These are phyloP conservation scores for Zygosaccharomyces sapae DNA, from an alignment of 1,139 yeast species.

Conservation along the genomic window DNA sequence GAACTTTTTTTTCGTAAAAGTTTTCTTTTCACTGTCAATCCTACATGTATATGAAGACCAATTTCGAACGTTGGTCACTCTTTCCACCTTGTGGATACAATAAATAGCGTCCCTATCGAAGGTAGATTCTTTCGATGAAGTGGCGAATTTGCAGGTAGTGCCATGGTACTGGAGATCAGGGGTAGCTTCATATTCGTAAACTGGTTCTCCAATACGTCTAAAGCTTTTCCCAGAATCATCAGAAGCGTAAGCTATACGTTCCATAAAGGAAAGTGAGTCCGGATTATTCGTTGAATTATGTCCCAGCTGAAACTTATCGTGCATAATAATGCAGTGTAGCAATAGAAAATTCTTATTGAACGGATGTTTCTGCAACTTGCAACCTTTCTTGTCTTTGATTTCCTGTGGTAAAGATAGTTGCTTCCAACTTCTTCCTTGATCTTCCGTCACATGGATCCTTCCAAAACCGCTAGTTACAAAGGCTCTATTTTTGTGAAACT, in stretches of 20 bases:
- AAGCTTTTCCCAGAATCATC: conserved; percentile 23
- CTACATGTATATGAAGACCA: background rate
- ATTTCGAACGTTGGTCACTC: conserved; percentile 11
- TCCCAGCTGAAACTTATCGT: background rate
- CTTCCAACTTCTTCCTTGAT: conserved; percentile 30
- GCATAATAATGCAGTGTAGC: conserved; percentile 8
- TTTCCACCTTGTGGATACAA: background rate
- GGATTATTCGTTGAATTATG: conserved; percentile 4
- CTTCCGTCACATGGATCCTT: conserved; percentile 23
- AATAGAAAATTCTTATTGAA: conserved; percentile 11
- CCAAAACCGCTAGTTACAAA: conserved; percentile 13
- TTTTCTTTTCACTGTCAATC: background rate
- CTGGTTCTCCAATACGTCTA: conserved; percentile 7
- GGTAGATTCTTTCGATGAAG: conserved; percentile 12
- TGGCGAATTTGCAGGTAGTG: conserved; percentile 6
- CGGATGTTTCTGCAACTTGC: conserved; percentile 17
- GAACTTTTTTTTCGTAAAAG: conserved; percentile 1
- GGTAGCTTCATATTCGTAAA: background rate
- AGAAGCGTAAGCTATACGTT: conserved; percentile 11
- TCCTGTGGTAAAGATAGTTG: conserved; percentile 4
- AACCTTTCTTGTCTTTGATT: background rate
- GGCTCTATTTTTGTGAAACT: conserved; percentile 23
- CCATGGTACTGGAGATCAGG: background rate
- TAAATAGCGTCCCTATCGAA: conserved; percentile 13
- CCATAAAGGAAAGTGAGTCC: background rate